phyloP scores from a whole-genome alignment of 2,329 filamentous ascomycete genomes.

The Arthrobotrys megalospora region DNA sequence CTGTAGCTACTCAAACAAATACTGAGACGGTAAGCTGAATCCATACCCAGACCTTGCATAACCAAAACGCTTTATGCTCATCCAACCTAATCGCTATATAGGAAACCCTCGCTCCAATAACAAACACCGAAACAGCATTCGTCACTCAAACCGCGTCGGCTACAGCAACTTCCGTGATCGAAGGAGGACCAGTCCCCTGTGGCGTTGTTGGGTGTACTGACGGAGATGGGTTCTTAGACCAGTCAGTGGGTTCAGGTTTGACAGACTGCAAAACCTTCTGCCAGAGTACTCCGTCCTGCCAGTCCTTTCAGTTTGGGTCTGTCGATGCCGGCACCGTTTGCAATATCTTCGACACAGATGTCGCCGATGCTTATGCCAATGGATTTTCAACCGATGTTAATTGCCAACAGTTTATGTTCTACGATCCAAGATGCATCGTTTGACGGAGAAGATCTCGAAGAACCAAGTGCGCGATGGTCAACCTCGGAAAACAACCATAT shows the following conservation, averaged over 20 bases:
- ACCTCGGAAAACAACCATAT: not conserved
- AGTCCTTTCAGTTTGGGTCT: constrained; percentile 26
- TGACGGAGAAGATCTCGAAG: constrained; percentile 6
- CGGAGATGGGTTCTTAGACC: constrained; percentile 18
- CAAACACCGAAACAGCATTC: constrained; percentile 5
- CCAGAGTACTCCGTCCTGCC: not conserved
- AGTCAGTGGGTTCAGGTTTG: not conserved
- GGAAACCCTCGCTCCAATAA: not conserved
- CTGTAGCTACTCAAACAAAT: constrained; percentile 9
- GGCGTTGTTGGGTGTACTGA: constrained; percentile 24
- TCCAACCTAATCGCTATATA: not conserved
- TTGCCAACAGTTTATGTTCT: constrained; percentile 31
- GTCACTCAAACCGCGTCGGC: constrained; percentile 13
- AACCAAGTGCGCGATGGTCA: too few species aligned
- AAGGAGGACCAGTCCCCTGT: constrained; percentile 2
- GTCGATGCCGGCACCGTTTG: not conserved
- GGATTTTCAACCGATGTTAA: constrained; percentile 9
- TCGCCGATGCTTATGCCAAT: constrained; percentile 22
- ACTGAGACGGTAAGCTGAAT: not conserved
- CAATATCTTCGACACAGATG: constrained; percentile 25
- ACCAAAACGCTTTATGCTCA: not conserved
- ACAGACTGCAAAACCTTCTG: constrained; percentile 26
- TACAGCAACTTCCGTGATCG: constrained; percentile 24
- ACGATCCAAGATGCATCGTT: constrained; percentile 28
- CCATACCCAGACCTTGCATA: not conserved